These are phyloP conservation scores for Coemansia sp. DNA, from an alignment of 192 early-diverging fungal genomes.

Conservation along the genomic window DNA sequence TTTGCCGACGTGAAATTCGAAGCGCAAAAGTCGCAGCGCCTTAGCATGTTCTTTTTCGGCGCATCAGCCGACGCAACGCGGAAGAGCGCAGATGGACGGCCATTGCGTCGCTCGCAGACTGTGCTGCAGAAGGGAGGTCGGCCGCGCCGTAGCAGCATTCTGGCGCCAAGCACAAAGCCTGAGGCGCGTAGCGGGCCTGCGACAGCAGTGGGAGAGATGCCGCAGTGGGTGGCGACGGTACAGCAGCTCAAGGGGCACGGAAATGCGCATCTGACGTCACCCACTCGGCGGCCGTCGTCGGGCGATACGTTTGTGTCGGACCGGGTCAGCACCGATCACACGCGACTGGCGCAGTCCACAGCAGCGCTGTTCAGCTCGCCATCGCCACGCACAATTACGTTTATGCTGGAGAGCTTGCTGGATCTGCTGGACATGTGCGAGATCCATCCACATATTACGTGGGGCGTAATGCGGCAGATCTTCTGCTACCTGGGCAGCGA, in stretches of 20 bases:
- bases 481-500: slow-evolving; percentile 75
- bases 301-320: slow-evolving; percentile 50
- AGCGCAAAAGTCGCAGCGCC: slow-evolving; percentile 36
- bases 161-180: slow-evolving; percentile 8
- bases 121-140: slow-evolving; percentile 27
- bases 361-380: slow-evolving; percentile 27
- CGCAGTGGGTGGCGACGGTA: slow-evolving; percentile 35
- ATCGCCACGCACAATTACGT: slow-evolving; percentile 70
- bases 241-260: slow-evolving; percentile 17
- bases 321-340: slow-evolving; percentile 29
- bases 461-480: slow-evolving; percentile 72
- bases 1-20: slow-evolving; percentile 52
- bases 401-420: slow-evolving; percentile 67
- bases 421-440: slow-evolving; percentile 69
- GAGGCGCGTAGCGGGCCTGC: slow-evolving; percentile 13
- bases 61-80: slow-evolving; percentile 19
- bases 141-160: slow-evolving; percentile 37
- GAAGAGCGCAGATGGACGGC: slow-evolving; percentile 47
- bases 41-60: slow-evolving; percentile 51
- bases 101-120: slow-evolving; percentile 48
- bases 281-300: slow-evolving; percentile 37
- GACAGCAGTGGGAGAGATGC: slow-evolving; percentile 34
- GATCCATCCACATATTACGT: slow-evolving; percentile 72
- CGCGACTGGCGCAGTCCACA: slow-evolving; percentile 15
- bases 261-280: slow-evolving; percentile 2